These are phyloP conservation scores for Aegilops longissima DNA, from an alignment of 176 grass and related monocot genomes.

Conservation along the genomic window DNA sequence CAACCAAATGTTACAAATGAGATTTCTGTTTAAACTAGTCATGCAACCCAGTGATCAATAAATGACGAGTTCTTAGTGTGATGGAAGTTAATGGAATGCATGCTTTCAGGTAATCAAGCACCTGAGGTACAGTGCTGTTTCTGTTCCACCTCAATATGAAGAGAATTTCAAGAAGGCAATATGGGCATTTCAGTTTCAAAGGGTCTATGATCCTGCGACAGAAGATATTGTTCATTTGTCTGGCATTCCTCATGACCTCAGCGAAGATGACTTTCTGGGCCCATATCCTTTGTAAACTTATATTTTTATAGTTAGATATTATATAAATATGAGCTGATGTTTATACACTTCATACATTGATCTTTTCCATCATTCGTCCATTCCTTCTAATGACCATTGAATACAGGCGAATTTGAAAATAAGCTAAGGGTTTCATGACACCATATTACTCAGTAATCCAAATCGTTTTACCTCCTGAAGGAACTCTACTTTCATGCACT, in stretches of 20 bases:
- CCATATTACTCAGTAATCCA: constrained; percentile 9
- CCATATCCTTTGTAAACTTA: constrained; percentile 83
- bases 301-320: not conserved
- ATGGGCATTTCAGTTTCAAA: constrained; percentile 87
- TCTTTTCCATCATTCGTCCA: not conserved
- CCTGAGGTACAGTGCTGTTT: constrained; percentile 64
- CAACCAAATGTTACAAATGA: not conserved
- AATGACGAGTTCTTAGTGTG: not conserved
- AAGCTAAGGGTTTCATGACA: constrained; percentile 15
- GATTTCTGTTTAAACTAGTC: not conserved
- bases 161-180: constrained; percentile 90
- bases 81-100: not conserved
- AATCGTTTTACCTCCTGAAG: constrained; percentile 6
- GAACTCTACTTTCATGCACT: constrained; percentile 8
- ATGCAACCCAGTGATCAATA: constrained; percentile 1
- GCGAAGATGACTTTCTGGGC: constrained; percentile 90
- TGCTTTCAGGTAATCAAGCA: constrained; percentile 92
- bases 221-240: constrained; percentile 79
- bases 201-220: constrained; percentile 89
- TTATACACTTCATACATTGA: not conserved
- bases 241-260: constrained; percentile 45
- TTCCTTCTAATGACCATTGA: not conserved
- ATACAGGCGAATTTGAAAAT: constrained; percentile 18
- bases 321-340: not conserved
- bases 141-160: constrained; percentile 81